phyloP scores from a whole-genome alignment of 2,329 filamentous ascomycete genomes.

The Talaromyces sp. region DNA sequence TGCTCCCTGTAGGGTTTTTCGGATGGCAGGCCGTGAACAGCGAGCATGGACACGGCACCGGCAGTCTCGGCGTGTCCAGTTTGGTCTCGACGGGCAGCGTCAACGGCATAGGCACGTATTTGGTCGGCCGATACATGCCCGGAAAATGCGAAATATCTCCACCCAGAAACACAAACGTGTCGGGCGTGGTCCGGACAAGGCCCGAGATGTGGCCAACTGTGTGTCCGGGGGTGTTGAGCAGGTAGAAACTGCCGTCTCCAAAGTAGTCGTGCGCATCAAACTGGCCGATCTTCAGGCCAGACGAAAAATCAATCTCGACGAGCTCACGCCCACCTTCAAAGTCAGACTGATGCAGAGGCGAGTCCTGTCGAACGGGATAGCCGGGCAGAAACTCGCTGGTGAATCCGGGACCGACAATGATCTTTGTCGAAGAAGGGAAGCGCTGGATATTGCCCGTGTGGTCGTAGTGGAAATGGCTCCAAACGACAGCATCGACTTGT shows the following conservation, averaged over 20 bases:
- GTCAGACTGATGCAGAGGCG: constrained; percentile 31
- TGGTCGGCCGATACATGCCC: constrained; percentile 27
- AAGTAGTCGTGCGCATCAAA: constrained; percentile 25
- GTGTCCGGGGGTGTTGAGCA: constrained; percentile 25
- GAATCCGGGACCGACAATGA: constrained; percentile 48
- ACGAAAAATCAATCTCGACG: constrained; percentile 15
- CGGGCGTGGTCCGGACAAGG: constrained; percentile 21
- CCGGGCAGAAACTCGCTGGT: constrained; percentile 42
- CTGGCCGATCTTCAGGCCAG: constrained; percentile 21
- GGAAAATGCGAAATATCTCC: constrained; percentile 41
- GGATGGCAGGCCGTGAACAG: constrained; percentile 21
- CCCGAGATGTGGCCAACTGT: constrained; percentile 22
- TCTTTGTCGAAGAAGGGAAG: constrained; percentile 37
- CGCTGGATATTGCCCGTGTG: constrained; percentile 44
- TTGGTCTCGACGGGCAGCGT: constrained; percentile 17
- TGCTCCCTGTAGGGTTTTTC: not conserved
- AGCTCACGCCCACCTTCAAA: constrained; percentile 25
- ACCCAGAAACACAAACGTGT: constrained; percentile 40
- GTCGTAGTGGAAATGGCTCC: constrained; percentile 47
- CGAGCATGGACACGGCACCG: constrained; percentile 18
- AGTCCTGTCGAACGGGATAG: constrained; percentile 35
- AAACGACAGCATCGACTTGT: constrained; percentile 34
- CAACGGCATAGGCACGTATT: constrained; percentile 22
- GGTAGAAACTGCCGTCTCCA: constrained; percentile 25
- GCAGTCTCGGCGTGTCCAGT: constrained; percentile 13